Conservation (phyloP, 2,329 filamentous ascomycete genomes). For the Penicillium glabrum region DNA sequence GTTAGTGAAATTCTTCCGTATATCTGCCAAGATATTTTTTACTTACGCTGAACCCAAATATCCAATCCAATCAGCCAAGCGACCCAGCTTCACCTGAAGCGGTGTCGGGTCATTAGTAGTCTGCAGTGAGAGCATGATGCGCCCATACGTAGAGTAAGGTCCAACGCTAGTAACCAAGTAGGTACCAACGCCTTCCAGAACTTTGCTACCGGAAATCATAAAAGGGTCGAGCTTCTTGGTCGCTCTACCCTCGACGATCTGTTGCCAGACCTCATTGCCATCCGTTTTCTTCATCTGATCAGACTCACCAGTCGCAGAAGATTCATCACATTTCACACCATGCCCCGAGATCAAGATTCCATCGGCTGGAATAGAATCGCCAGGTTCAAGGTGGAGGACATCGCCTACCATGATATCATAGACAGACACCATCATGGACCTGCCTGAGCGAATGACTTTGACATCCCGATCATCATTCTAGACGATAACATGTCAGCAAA, state of each 20-base stretch:
- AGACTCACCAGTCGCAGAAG: slow-evolving; percentile 71
- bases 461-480: slow-evolving; percentile 65
- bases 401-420: slow-evolving; percentile 70
- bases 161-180: slow-evolving; percentile 74
- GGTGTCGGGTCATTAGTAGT: slow-evolving; percentile 74
- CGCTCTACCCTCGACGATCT: slow-evolving; percentile 53
- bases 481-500: slow-evolving; percentile 2
- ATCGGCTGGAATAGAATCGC: slow-evolving; percentile 70
- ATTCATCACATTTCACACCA: slow-evolving; percentile 70
- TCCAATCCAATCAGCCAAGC: slow-evolving; percentile 74
- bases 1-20: slow-evolving; percentile 7
- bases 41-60: slow-evolving; percentile 67
- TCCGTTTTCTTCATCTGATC: slow-evolving; percentile 68
- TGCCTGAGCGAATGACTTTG: slow-evolving; percentile 67
- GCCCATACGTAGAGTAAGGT: slow-evolving; percentile 71
- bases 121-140: slow-evolving; percentile 71
- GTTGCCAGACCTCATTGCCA: slow-evolving; percentile 59
- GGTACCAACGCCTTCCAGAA: slow-evolving; percentile 74
- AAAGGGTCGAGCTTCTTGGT: slow-evolving; percentile 64
- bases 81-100: slow-evolving; percentile 72
- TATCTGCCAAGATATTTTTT: not conserved
- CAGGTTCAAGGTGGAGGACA: slow-evolving; percentile 66
- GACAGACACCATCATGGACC: slow-evolving; percentile 62
- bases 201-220: slow-evolving; percentile 77
- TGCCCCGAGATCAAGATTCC: slow-evolving; percentile 68